Conservation (phyloP, 2,329 filamentous ascomycete genomes). For the Alternaria arbusti region DNA sequence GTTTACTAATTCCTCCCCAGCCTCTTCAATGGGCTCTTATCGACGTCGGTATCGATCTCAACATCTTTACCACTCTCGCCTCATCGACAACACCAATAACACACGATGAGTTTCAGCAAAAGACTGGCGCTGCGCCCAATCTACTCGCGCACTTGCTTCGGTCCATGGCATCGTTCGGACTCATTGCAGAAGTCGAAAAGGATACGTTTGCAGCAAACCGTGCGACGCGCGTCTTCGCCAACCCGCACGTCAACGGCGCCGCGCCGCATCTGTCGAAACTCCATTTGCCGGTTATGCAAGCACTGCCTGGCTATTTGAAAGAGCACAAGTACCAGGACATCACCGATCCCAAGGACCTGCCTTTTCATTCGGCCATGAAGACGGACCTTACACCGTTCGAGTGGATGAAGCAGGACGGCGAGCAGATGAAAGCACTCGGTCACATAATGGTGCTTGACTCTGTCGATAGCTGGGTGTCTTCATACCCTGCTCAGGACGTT, state of each 20-base stretch:
- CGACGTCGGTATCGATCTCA: background rate
- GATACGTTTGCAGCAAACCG: conserved; percentile 40
- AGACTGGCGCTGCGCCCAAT: conserved; percentile 29
- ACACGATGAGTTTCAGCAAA: conserved; percentile 25
- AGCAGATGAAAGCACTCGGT: conserved; percentile 35
- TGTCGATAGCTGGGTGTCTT: conserved; percentile 24
- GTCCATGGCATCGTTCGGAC: conserved; percentile 39
- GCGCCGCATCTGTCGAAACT: conserved; percentile 32
- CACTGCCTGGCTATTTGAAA: conserved; percentile 39
- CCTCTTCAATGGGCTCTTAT: background rate
- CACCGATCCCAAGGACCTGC: conserved; percentile 28
- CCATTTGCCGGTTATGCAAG: conserved; percentile 28
- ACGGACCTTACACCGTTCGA: conserved; percentile 38
- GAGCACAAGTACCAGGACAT: conserved; percentile 36
- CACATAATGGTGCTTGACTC: conserved; percentile 38
- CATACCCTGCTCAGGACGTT: conserved; percentile 25
- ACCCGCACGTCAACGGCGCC: conserved; percentile 33
- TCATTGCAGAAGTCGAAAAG: conserved; percentile 36
- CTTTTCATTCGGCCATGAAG: conserved; percentile 34
- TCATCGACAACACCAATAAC: conserved; percentile 11
- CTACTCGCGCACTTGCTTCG: conserved; percentile 44
- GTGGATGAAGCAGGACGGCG: conserved; percentile 33
- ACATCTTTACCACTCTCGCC: background rate
- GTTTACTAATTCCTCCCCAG: background rate
- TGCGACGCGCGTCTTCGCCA: conserved; percentile 35